phyloP scores from a whole-genome alignment of 192 early-diverging fungal species.

The Coemansia sp. region DNA sequence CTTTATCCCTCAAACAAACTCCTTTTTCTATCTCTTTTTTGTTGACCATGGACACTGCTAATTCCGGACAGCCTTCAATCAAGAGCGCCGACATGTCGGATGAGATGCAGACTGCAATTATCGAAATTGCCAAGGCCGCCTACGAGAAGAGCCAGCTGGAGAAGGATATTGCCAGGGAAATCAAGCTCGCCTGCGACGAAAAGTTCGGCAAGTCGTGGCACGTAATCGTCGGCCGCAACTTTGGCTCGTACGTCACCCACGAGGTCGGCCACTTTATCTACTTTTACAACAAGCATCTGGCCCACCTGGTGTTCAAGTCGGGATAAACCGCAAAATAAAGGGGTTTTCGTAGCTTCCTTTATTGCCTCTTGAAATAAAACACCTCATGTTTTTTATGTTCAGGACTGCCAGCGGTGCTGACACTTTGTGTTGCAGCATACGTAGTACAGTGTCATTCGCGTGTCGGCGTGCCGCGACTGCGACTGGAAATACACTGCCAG shows the following conservation, averaged over 20 bases:
- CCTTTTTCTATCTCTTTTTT: neutral
- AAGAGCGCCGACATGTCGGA: slow-evolving; percentile 99
- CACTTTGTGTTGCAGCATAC: slow-evolving; percentile 67
- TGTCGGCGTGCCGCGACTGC: slow-evolving; percentile 62
- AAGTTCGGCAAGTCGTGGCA: slow-evolving; percentile 98
- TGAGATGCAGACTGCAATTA: slow-evolving; percentile 90
- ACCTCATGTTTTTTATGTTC: too few species aligned
- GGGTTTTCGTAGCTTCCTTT: neutral
- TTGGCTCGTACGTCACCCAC: slow-evolving; percentile 98
- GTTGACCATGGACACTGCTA: slow-evolving; percentile 5
- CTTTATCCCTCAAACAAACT: neutral
- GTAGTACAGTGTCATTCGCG: slow-evolving; percentile 77
- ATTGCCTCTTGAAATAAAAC: neutral
- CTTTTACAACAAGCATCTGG: slow-evolving; percentile 94
- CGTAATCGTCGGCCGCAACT: slow-evolving; percentile 97
- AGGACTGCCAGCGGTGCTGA: slow-evolving; percentile 66
- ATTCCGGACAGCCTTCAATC: slow-evolving; percentile 49
- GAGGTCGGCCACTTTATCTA: slow-evolving; percentile 97
- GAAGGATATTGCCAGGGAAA: slow-evolving; percentile 96
- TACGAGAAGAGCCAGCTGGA: slow-evolving; percentile 92
- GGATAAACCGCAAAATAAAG: slow-evolving; percentile 54
- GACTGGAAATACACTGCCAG: slow-evolving; percentile 78
- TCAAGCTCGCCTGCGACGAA: slow-evolving; percentile 98
- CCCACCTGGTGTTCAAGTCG: slow-evolving; percentile 92
- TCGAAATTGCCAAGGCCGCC: slow-evolving; percentile 82